Percentiles rank a stretch among this genome's conserved stretches.
Evolutionary conservation across 139 green algal species (phyloP).

Genomic region (Picochlorum costavermella): DNA sequence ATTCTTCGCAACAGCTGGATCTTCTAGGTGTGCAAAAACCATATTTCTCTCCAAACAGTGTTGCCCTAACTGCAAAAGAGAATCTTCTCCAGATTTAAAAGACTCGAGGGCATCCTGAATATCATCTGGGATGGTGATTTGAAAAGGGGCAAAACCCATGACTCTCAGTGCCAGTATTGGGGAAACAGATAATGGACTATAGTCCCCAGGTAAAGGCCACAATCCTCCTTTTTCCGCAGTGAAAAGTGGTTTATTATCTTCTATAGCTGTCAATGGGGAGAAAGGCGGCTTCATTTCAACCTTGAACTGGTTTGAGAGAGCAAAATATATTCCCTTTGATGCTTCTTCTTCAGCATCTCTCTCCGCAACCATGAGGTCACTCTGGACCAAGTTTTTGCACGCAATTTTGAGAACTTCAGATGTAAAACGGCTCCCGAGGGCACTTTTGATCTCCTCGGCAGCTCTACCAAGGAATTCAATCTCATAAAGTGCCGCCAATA

Average conservation of each 20-base stretch:
- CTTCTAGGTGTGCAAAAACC: too few species aligned
- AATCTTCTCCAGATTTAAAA: too few species aligned
- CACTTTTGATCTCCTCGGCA: neutral
- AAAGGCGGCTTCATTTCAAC: slow-evolving; percentile 4
- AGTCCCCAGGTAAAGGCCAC: neutral
- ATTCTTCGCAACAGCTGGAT: too few species aligned
- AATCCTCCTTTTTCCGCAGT: slow-evolving; percentile 6
- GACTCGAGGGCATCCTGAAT: neutral
- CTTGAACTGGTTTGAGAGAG: neutral
- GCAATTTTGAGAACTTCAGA: neutral
- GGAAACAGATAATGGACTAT: neutral
- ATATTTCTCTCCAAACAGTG: too few species aligned
- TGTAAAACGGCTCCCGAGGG: neutral
- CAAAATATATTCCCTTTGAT: neutral
- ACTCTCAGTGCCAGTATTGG: neutral
- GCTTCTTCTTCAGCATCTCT: neutral
- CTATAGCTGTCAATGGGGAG: neutral
- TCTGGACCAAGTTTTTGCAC: neutral
- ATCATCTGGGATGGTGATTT: slow-evolving; percentile 4
- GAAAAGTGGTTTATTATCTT: slow-evolving; percentile 1
- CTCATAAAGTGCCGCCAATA: neutral
- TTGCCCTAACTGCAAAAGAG: too few species aligned
- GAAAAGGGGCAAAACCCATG: neutral
- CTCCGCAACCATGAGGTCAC: neutral
- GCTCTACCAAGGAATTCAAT: neutral